Conservation (phyloP, 2,329 filamentous ascomycete species). For the Diaporthe sp. region DNA sequence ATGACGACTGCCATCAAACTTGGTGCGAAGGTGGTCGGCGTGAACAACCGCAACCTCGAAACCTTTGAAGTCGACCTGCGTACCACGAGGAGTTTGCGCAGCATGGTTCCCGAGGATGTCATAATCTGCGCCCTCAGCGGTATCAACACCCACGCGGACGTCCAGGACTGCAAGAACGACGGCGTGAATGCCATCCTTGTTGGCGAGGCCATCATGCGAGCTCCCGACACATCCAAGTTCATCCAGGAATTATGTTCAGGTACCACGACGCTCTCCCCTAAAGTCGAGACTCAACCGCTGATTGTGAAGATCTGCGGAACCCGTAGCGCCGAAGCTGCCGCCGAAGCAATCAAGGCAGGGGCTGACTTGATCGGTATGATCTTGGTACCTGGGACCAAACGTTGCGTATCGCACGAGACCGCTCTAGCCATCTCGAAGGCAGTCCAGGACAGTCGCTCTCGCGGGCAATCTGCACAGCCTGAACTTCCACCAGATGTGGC, state of each 20-base stretch:
- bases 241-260: conserved; percentile 86
- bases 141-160: conserved; percentile 90
- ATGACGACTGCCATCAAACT: conserved; percentile 90
- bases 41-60: conserved; percentile 97
- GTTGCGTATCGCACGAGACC: conserved; percentile 83
- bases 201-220: conserved; percentile 95
- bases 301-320: conserved; percentile 98
- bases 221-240: conserved; percentile 84
- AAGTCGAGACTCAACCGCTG: conserved; percentile 60
- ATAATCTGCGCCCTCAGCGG: conserved; percentile 95
- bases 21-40: conserved; percentile 91
- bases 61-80: conserved; percentile 97
- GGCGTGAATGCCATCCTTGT: conserved; percentile 95
- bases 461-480: conserved; percentile 18
- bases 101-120: conserved; percentile 86
- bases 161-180: conserved; percentile 87
- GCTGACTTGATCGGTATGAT: conserved; percentile 96
- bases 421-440: conserved; percentile 85
- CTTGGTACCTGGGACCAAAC: conserved; percentile 83
- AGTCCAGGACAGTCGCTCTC: conserved; percentile 68
- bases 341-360: conserved; percentile 84
- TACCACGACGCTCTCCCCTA: conserved; percentile 53
- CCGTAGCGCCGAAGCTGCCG: conserved; percentile 83
- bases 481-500: conserved; percentile 53
- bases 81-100: conserved; percentile 90